Base-by-base conservation (phyloP, 2,329 filamentous ascomycete species). In the Fusarium sp. region DNA sequence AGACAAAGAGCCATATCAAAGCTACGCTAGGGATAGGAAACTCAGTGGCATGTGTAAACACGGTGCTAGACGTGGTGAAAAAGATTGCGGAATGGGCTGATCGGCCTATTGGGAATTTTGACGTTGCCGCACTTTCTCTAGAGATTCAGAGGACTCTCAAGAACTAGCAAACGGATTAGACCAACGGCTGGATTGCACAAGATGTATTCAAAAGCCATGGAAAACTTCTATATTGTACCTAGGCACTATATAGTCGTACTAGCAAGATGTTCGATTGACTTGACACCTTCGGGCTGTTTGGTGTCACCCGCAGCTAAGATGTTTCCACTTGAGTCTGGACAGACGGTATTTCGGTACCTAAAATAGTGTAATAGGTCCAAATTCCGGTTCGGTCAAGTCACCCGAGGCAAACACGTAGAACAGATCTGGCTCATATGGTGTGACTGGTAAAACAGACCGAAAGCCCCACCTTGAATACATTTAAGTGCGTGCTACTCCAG, bases 191-290 rank as follows among this genome's bases (percentile, higher is more conserved):
- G 32, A 7, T 35, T 14, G 13, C 32, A 14, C 13, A 7, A 35
- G 13, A 14, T 35, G 32, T 14, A 14, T 35, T 38, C 17, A 18
- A 18, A 30, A 6, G 45, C 26, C 18, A 13, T 63, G 28, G 38
- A 18, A 80, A 89, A 91, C 10, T 92, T 11, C 24, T 9, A 30
- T 48, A 6, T 15, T 20, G 45, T 48, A 30, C 8, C 14, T 8
- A 22, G 20, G 45, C 20, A 30, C 17, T 20, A 11, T 20, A 7
- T 20, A 20, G 11, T 32, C 24, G 9, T 30, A 30, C 30, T 30
- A 30, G 10, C 30, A 30, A 30, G 30, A 30, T 30, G 30, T 30
- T 30, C 30, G 30, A 30, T 30, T 30, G 30, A 30, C 30, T 30
- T 30, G 30, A 30, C 30, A 30, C 30, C 30, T 30, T 30, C 30